Conservation (phyloP, 1,139 yeast species). For the Candida labiduridarum region DNA sequence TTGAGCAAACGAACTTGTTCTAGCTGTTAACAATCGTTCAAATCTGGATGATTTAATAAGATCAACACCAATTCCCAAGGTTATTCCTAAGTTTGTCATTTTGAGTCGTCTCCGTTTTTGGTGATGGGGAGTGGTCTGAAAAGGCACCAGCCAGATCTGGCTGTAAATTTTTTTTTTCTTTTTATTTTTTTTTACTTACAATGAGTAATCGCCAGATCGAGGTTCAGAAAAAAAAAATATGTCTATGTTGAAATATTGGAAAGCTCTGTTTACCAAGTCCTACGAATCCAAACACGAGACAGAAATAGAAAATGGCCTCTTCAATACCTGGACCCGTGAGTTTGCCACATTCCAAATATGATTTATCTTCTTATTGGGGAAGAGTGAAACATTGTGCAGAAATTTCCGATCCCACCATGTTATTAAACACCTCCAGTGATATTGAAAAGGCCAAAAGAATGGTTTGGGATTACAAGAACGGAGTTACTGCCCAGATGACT, state of each 20-base stretch:
- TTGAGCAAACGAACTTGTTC: constrained; percentile 27
- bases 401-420: constrained; percentile 89
- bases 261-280: background rate
- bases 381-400: constrained; percentile 93
- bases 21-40: constrained; percentile 34
- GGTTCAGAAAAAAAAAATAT: background rate
- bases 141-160: background rate
- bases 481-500: constrained; percentile 61
- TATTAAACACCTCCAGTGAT: constrained; percentile 68
- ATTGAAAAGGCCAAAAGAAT: constrained; percentile 64
- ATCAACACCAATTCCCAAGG: constrained; percentile 65
- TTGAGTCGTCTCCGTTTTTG: too few species aligned
- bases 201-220: background rate
- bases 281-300: background rate
- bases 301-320: constrained; percentile 66
- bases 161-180: background rate
- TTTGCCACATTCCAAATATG: constrained; percentile 78
- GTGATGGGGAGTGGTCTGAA: background rate
- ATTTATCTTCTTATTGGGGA: constrained; percentile 84
- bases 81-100: constrained; percentile 14
- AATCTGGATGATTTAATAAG: constrained; percentile 56
- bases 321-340: constrained; percentile 80
- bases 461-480: constrained; percentile 73
- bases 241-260: background rate
- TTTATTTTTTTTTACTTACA: background rate